Percentiles rank a stretch among this genome's conserved stretches.
These are phyloP conservation scores for Picea mariana DNA, from an alignment of 83 land plant genomes.

Conservation along the genomic window DNA sequence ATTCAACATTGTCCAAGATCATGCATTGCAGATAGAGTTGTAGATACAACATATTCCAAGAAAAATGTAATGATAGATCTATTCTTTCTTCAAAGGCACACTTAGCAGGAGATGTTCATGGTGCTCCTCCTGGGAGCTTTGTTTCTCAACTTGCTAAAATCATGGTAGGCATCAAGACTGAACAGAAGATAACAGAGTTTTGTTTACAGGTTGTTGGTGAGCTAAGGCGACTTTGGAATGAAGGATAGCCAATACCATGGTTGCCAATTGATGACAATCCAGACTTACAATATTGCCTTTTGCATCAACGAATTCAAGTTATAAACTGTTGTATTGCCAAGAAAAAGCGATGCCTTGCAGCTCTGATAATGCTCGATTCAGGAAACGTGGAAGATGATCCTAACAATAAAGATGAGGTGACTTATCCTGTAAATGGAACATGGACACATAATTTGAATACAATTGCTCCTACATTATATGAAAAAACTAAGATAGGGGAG, in stretches of 20 bases:
- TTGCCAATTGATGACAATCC: slow-evolving; percentile 82
- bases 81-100: neutral
- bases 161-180: too few species aligned
- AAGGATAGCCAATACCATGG: slow-evolving; percentile 72
- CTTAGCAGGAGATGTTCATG: slow-evolving; percentile 73
- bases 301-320: slow-evolving; percentile 84
- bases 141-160: slow-evolving; percentile 24
- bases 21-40: slow-evolving; percentile 36
- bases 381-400: slow-evolving; percentile 24
- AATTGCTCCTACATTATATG: slow-evolving; percentile 42
- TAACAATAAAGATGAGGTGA: slow-evolving; percentile 13
- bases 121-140: slow-evolving; percentile 91
- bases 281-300: slow-evolving; percentile 79
- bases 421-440: neutral
- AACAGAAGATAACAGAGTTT: too few species aligned
- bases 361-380: slow-evolving; percentile 50
- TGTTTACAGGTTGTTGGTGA: too few species aligned
- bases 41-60: slow-evolving; percentile 41
- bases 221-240: slow-evolving; percentile 43
- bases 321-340: slow-evolving; percentile 94
- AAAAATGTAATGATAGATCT: slow-evolving; percentile 20
- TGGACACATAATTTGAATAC: neutral
- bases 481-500: slow-evolving; percentile 54
- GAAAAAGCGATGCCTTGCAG: slow-evolving; percentile 54
- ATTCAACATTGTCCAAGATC: too few species aligned